Base-by-base conservation (phyloP, 371 early-diverging fungal species). In the Apophysomyces elegans region DNA sequence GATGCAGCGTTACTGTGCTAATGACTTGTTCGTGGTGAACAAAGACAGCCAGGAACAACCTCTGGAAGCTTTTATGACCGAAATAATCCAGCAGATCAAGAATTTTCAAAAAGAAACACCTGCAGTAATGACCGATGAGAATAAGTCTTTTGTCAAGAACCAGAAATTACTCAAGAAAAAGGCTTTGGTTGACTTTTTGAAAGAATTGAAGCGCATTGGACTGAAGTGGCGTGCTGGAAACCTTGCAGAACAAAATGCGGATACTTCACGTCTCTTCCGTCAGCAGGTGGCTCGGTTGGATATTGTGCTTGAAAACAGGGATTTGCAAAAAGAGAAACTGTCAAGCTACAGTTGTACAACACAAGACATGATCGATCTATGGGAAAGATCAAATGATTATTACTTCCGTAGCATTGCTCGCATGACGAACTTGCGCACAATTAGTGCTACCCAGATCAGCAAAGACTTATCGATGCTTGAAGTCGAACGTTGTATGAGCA, bases 141-240 rank as follows among this genome's bases (percentile, higher is more conserved):
- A 88, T 69, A 88, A 86, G 70, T 81, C 78, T 4, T 68, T 74
- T 38, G 84, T 89, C 71, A 95, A 93, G 75, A 86, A 89, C 58
- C 90, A 90, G 74, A 92, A 93, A 72, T 72, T 89, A 39, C 77
- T 95, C 38, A 90, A 95, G 37, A 94, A 93, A 77, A 95, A 95
- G 77, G 91, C 95, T 0, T 74, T 96, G 7, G 91, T 90, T 45
- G 97, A 97, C 74, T 82, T 96, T 43, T 83, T 95, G 64, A 93
- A 91, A 74, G 87, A 90, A 47, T 69, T 97, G 63, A 87, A 91
- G 50, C 81, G 87, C 16, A 72, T 96, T 26, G 98, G 98, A 9
- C 75, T 98, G 32, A 90, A 91, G 46, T 80, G 84, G 16, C 84
- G 92, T 56, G 79, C 77, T 46, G 85, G 84, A 32, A 72, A 62